Base-by-base conservation (phyloP, 148 eudicot genomes). In the Arctostaphylos glauca region DNA sequence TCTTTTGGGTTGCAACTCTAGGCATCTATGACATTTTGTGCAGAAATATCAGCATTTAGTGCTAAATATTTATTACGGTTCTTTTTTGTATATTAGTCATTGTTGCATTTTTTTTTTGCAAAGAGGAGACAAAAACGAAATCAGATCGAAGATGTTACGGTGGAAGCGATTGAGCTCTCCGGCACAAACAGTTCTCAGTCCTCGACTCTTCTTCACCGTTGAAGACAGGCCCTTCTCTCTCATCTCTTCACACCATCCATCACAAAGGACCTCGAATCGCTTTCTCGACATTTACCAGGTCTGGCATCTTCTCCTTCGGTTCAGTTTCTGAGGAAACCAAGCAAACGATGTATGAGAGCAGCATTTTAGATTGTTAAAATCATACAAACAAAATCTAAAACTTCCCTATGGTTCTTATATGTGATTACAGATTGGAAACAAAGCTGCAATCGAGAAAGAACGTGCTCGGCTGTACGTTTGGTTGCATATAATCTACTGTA, bases 211-310 rank as follows among this genome's bases (percentile, higher is more conserved):
- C 6, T 44, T 77, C 46, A 53, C 73, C 4, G 55, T 76, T 73
- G 88, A 88, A 25, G 62, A 76, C 12, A 83, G 83, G 41, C 85
- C 86, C 2, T 74, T 71, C 68, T 62, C 82, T 48, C 23, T 59
- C 13, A 84, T 81, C 78, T 86, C 91, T 75, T 83, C 83, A 6
- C 88, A 85, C 12, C 15, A 84, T 59, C 90, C 94, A 9, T 85
- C 83, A 5, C 88, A 74, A 70, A 77, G 83, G 83, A 82, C 85
- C 71, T 89, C 95, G 23, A 78, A 76, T 84, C 97, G 98, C 64
- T 96, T 88, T 85, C 93, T 94, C 79, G 94, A 96, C 80, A 54
- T 94, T 83, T 93, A 93, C 86, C 94, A 96, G 98, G 98, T 93
- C 70, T 76, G 5, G 25, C 44, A 41, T 43, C 44, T 76, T 5